These are phyloP conservation scores for Vigna angularis DNA, from an alignment of 306 rosid species.

Conservation along the genomic window DNA sequence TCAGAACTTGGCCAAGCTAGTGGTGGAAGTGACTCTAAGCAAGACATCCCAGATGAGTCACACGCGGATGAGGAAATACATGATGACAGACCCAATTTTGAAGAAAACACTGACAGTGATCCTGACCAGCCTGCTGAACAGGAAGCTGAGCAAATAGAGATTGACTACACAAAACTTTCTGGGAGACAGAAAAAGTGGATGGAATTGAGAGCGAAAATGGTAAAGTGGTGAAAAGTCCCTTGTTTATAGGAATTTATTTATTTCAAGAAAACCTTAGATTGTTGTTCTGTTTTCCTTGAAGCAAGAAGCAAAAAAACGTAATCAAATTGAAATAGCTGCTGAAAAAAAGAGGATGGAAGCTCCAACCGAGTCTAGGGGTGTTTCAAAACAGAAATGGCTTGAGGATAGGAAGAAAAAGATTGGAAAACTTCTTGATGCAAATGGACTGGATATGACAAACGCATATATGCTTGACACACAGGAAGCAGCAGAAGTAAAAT, in stretches of 20 bases:
- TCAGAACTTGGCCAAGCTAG: conserved; percentile 60
- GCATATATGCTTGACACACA: conserved; percentile 96
- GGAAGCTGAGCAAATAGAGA: conserved; percentile 42
- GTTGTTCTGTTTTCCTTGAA: conserved; percentile 42
- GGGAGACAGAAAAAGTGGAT: conserved; percentile 83
- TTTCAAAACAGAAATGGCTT: conserved; percentile 97
- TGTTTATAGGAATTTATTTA: background rate
- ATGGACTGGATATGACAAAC: conserved; percentile 86
- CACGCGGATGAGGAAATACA: conserved; percentile 57
- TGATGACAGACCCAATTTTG: conserved; percentile 55
- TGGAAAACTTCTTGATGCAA: conserved; percentile 94
- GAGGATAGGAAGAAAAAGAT: conserved; percentile 93
- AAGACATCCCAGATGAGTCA: conserved; percentile 44
- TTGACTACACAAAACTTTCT: conserved; percentile 56
- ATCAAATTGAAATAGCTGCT: conserved; percentile 88
- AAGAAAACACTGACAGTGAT: conserved; percentile 65
- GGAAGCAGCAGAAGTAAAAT: conserved; percentile 83
- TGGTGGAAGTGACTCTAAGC: conserved; percentile 47
- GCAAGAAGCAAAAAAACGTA: conserved; percentile 89
- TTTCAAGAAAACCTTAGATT: conserved; percentile 8
- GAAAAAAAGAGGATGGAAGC: conserved; percentile 97
- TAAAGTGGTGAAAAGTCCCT: conserved; percentile 34
- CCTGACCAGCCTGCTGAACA: conserved; percentile 49
- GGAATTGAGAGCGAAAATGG: conserved; percentile 92
- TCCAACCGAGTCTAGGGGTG: conserved; percentile 88